Evolutionary conservation across 1,139 yeast species (phyloP), one percentile per base, ranked within the genome.

Genomic region (Protomyces pachydermus): DNA sequence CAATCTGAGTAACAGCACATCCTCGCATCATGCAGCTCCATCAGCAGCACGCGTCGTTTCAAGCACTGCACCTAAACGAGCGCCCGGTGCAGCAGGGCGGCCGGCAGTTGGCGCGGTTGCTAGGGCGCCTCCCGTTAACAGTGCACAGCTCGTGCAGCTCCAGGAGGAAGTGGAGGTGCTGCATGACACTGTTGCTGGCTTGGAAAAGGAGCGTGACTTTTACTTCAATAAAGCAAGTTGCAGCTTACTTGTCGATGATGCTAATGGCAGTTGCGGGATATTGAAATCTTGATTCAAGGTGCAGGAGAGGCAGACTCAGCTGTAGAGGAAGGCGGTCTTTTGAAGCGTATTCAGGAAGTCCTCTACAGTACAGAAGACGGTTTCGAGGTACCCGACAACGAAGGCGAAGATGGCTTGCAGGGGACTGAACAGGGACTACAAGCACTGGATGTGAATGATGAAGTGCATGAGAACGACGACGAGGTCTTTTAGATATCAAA

Each of bases 221-320:
- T 93, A 93, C 75, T 93, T 89, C 76, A 86, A 87, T 71, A 93
- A 93, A 76, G 48, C 18, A 42, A 16, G 48, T 12, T 6, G 23
- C 2, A 12, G 9, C 5, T 18, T 18, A 9, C 48, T 42, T 20
- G 4, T 1, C 10, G 48, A n/a, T 6, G 23, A 12, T n/a, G 48
- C 48, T 42, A 18, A 42, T 20, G 23, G 25, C 16, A 42, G 48
- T 79, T 93, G 63, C 82, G 97, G 67, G 96, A 88, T 67, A 88
- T 93, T 67, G 98, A 93, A 75, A 84, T 90, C 39, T 76, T 91
- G 61, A 82, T 87, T 23, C 91, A 87, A 72, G 81, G 85, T 42
- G 81, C 87, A 16, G 88, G 84, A 62, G 73, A 78, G 55, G 71
- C 81, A 46, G 78, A 74, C 58, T 75, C 77, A 46, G 74, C 73